These are phyloP conservation scores for Beauveria sp. DNA, from an alignment of 2,329 filamentous ascomycete genomes.

Conservation along the genomic window DNA sequence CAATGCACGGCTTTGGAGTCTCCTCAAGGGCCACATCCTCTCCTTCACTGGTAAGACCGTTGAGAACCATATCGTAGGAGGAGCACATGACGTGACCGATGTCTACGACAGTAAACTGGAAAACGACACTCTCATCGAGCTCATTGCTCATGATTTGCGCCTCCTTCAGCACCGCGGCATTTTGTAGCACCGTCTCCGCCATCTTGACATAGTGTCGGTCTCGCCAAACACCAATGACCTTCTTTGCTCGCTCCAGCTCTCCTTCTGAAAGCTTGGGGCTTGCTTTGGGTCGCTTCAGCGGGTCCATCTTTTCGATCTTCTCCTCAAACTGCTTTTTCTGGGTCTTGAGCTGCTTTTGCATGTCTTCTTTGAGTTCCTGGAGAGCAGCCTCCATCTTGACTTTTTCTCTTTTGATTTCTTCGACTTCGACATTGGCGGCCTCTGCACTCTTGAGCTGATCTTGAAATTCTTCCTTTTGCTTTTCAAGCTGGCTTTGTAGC, in stretches of 20 bases:
- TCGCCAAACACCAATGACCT: conserved; percentile 67
- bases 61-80: conserved; percentile 93
- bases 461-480: conserved; percentile 75
- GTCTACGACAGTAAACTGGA: conserved; percentile 91
- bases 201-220: conserved; percentile 83
- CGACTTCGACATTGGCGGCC: conserved; percentile 67
- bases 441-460: conserved; percentile 70
- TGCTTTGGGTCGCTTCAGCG: conserved; percentile 52
- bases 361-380: conserved; percentile 71
- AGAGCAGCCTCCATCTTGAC: conserved; percentile 77
- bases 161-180: conserved; percentile 83
- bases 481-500: conserved; percentile 75
- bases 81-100: conserved; percentile 82
- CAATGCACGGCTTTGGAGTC: conserved; percentile 82
- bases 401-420: conserved; percentile 79
- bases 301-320: conserved; percentile 70
- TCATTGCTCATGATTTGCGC: conserved; percentile 97
- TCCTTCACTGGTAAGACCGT: conserved; percentile 80
- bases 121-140: conserved; percentile 84
- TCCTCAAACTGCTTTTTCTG: conserved; percentile 82
- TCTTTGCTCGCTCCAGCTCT: conserved; percentile 64
- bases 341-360: conserved; percentile 75
- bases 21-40: conserved; percentile 74
- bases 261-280: conserved; percentile 60
- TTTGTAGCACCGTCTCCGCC: conserved; percentile 84